Evolutionary conservation across 306 rosid species (phyloP), one percentile per base, ranked within the genome.

Genomic region (Cicer judaicum): DNA sequence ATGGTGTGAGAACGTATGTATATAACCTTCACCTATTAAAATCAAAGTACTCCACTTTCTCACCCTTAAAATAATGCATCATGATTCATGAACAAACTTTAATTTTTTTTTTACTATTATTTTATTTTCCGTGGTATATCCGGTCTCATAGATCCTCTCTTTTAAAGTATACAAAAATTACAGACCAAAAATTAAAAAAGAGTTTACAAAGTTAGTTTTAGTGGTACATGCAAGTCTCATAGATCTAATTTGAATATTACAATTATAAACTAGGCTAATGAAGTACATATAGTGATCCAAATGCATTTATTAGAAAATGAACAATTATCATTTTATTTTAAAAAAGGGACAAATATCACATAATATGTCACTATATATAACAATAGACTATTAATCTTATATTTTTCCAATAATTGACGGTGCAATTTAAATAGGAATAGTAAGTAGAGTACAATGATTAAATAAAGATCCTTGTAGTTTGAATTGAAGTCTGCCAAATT

Each of bases 21-120:
- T 60, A 64, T 69, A 74, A 74, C 67, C 79, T 34, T 59, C 59
- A n/a, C 43, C 8, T 57, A 52, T 34, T 41, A 68, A 61, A 12
- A 50, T 60, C 43, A 80, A 66, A 65, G 36, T 38, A 66, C 55
- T 56, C 55, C 70, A 47, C 46, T 79, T 55, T 64, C n/a, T 4
- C 52, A 46, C 53, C 47, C 19, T 72, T 52, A 2, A 53, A 64
- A 7, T 43, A 64, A 43, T 76, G 68, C 21, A 65, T 29, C 44
- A 43, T 40, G 48, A 67, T 74, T 73, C 59, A 15, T 74, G 6
- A 41, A 75, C 72, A 79, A 72, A 65, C 62, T 72, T 48, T 10
- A 29, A 24, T n/a, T n/a, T 1, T 12, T 11, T 68, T 13, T 46
- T 24, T 73, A 15, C 44, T 24, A 24, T 24, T 24, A 24, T 24